phyloP scores from a whole-genome alignment of 2,329 filamentous ascomycete genomes.

The Cytospora paraplurivora region DNA sequence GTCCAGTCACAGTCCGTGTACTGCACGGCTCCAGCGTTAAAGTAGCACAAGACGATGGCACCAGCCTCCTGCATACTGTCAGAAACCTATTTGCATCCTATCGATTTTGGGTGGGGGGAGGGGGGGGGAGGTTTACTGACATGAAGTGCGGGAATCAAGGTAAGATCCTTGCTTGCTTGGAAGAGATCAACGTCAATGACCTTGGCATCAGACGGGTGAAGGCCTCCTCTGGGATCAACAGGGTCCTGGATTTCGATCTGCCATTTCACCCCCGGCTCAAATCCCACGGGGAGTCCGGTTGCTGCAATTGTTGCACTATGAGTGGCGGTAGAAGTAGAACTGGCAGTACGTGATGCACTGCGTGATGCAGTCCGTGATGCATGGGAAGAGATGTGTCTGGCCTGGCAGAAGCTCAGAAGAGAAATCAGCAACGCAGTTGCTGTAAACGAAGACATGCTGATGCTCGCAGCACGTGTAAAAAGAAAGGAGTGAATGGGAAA shows the following conservation, averaged over 20 bases:
- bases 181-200: slow-evolving; percentile 26
- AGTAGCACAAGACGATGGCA: slow-evolving; percentile 23
- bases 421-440: slow-evolving; percentile 22
- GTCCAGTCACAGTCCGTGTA: slow-evolving; percentile 22
- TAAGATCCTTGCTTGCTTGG: slow-evolving; percentile 22
- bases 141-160: slow-evolving; percentile 20
- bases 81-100: background rate
- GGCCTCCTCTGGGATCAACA: slow-evolving; percentile 18
- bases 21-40: slow-evolving; percentile 21
- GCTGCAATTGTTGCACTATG: background rate
- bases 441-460: slow-evolving; percentile 26
- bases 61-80: slow-evolving; percentile 5
- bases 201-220: slow-evolving; percentile 23
- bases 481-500: slow-evolving; percentile 4
- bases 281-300: background rate
- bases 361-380: background rate
- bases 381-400: background rate
- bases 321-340: background rate
- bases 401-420: slow-evolving; percentile 18
- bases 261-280: slow-evolving; percentile 25
- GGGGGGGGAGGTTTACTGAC: background rate
- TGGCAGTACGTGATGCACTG: background rate
- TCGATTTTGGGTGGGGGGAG: too few relatives aligned
- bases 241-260: slow-evolving; percentile 26
- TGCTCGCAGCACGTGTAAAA: slow-evolving; percentile 8